Evolutionary conservation across 2,329 filamentous ascomycete genomes (phyloP).

Genomic region (Plectosphaerella sp.): DNA sequence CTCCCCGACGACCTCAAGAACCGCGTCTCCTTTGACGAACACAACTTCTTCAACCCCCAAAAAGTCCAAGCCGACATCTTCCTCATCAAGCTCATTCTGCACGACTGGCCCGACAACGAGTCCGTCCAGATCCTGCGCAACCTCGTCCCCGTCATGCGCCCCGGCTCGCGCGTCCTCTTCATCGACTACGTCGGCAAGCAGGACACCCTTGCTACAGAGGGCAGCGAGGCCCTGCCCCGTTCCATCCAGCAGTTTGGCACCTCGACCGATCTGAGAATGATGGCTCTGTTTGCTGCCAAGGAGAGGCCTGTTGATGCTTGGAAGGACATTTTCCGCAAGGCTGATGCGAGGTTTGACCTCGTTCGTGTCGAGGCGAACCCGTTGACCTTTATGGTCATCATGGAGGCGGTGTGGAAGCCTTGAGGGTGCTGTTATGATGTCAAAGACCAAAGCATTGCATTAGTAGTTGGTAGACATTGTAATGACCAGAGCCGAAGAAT

Average conservation of each 20-base stretch:
- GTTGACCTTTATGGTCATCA: constrained; percentile 27
- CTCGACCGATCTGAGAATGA: constrained; percentile 43
- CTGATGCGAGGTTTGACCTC: constrained; percentile 41
- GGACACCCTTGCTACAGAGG: constrained; percentile 14
- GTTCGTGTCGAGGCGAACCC: constrained; percentile 28
- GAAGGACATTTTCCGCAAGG: constrained; percentile 36
- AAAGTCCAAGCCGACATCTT: constrained; percentile 40
- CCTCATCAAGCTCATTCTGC: constrained; percentile 49
- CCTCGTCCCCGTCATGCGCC: constrained; percentile 37
- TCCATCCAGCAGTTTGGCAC: constrained; percentile 33
- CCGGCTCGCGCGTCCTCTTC: constrained; percentile 33
- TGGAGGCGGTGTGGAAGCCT: constrained; percentile 31
- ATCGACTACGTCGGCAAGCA: constrained; percentile 33
- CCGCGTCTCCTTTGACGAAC: constrained; percentile 29
- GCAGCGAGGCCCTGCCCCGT: constrained; percentile 21
- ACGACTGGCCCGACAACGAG: constrained; percentile 49
- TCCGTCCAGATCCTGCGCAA: constrained; percentile 32
- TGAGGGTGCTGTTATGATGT: background rate
- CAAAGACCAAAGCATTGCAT: background rate
- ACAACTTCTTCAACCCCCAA: constrained; percentile 35
- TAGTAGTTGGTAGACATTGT: no score
- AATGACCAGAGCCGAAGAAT: no score
- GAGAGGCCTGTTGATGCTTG: constrained; percentile 42
- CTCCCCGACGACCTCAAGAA: constrained; percentile 24
- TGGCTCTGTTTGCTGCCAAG: constrained; percentile 43